Conservation (phyloP, 2,329 filamentous ascomycete genomes). For the Aspergillus candidus region DNA sequence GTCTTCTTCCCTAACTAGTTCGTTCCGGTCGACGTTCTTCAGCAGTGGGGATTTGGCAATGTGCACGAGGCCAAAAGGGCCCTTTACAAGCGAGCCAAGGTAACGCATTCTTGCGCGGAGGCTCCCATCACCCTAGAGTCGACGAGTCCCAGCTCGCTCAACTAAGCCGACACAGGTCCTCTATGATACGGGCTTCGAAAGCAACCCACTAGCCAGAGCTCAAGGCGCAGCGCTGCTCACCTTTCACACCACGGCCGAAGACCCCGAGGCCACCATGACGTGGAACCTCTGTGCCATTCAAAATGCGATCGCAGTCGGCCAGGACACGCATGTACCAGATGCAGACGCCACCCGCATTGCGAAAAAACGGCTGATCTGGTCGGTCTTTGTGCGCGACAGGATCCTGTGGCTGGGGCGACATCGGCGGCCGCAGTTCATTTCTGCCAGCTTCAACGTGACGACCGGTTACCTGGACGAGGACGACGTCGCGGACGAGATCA, state of each 20-base stretch:
- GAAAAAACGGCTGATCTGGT: slow-evolving; percentile 6
- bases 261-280: slow-evolving; percentile 3
- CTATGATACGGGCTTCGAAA: slow-evolving; percentile 3
- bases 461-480: slow-evolving; percentile 4
- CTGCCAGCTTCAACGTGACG: slow-evolving; percentile 6
- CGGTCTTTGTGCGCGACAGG: slow-evolving; percentile 4
- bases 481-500: slow-evolving; percentile 5
- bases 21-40: slow-evolving; percentile 3
- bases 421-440: slow-evolving; percentile 4
- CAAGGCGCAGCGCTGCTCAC: slow-evolving; percentile 5
- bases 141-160: too few species aligned
- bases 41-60: slow-evolving; percentile 3
- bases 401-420: slow-evolving; percentile 5
- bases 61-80: slow-evolving; percentile 1
- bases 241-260: slow-evolving; percentile 3
- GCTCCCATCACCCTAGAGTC: too few species aligned
- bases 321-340: background rate
- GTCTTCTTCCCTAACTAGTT: background rate
- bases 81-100: slow-evolving; percentile 6
- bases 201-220: slow-evolving; percentile 1
- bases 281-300: slow-evolving; percentile 5
- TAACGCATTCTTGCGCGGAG: background rate
- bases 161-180: background rate
- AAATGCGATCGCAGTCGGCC: slow-evolving; percentile 3
- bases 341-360: background rate